phyloP scores from a whole-genome alignment of 192 early-diverging fungal genomes.

The Gamsiella multidivaricata region DNA sequence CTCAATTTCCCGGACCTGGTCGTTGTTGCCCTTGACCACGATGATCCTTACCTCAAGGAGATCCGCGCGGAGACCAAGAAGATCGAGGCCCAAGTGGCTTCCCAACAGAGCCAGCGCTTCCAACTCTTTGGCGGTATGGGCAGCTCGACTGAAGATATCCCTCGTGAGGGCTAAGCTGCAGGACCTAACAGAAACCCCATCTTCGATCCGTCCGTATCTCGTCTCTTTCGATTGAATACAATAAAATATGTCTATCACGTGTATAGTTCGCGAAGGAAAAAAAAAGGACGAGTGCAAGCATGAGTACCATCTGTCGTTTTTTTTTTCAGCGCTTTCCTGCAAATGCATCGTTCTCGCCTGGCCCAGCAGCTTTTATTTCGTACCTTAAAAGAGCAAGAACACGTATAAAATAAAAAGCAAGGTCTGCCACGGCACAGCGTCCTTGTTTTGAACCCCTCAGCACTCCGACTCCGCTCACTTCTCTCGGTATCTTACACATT shows the following conservation, averaged over 20 bases:
- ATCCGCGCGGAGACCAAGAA: slow-evolving; percentile 41
- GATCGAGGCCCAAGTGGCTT: slow-evolving; percentile 15
- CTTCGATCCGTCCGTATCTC: too few species aligned
- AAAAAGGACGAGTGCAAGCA: too few species aligned
- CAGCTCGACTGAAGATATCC: background rate
- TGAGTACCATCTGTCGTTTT: background rate
- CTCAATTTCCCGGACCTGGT: slow-evolving; percentile 37
- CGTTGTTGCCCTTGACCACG: slow-evolving; percentile 32
- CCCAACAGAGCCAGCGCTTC: slow-evolving; percentile 29
- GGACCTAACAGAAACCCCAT: too few species aligned
- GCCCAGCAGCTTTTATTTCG: background rate
- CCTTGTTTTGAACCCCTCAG: too few species aligned
- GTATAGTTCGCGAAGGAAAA: background rate
- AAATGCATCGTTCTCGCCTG: background rate
- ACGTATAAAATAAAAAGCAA: too few species aligned
- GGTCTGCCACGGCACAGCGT: too few species aligned
- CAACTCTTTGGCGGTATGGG: slow-evolving; percentile 24
- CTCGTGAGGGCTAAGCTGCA: too few species aligned
- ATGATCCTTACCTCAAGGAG: slow-evolving; percentile 33
- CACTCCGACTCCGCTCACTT: too few species aligned
- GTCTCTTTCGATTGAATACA: background rate
- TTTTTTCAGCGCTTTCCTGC: background rate
- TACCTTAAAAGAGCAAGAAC: too few species aligned
- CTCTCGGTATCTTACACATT: too few species aligned
- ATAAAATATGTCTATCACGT: background rate